These are phyloP conservation scores for Mesotaenium endlicherianum DNA, from an alignment of 139 green algal genomes.

Conservation along the genomic window DNA sequence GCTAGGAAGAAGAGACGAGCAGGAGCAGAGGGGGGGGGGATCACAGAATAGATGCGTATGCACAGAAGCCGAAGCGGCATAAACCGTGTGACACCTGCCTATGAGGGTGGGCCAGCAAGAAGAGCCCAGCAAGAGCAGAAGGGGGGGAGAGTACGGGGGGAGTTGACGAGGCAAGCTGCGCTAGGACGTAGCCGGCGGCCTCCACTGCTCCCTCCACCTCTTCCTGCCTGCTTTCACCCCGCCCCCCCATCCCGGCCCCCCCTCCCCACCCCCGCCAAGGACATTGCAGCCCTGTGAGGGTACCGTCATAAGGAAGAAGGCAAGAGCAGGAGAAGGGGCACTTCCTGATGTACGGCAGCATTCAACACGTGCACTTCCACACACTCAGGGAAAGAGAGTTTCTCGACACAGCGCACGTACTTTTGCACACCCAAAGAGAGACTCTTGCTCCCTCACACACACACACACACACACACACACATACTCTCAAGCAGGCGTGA, in stretches of 20 bases:
- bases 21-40: background rate
- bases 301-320: too few relatives aligned
- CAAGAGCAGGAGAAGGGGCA: background rate
- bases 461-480: too few relatives aligned
- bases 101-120: background rate
- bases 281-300: too few relatives aligned
- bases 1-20: background rate
- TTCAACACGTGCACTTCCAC: background rate
- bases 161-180: conserved; percentile 33
- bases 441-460: too few relatives aligned
- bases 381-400: background rate
- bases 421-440: too few relatives aligned
- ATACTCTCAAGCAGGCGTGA: too few relatives aligned
- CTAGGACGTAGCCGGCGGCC: conserved; percentile 61
- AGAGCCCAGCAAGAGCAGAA: background rate
- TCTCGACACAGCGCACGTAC: too few relatives aligned
- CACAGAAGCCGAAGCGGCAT: too few relatives aligned
- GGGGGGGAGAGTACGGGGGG: background rate
- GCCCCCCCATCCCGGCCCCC: background rate
- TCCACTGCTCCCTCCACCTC: conserved; percentile 43
- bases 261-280: too few relatives aligned
- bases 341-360: background rate
- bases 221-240: conserved; percentile 21
- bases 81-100: too few relatives aligned
- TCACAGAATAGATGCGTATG: background rate